Base-by-base conservation (phyloP, 192 early-diverging fungal genomes). In the Backusella macrospora region DNA sequence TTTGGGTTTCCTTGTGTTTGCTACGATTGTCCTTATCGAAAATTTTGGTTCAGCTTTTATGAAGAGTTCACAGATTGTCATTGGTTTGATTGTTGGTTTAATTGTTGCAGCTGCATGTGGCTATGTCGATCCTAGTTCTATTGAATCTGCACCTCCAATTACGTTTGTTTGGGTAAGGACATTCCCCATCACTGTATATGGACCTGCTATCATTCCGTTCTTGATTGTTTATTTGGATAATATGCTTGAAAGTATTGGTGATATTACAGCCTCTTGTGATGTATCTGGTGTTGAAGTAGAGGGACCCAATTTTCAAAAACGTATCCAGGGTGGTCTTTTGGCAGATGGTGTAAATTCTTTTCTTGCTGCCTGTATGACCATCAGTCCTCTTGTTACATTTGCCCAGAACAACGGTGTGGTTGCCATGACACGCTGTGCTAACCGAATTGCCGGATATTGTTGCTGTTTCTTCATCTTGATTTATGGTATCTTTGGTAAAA, bases 81-180 rank as follows among this genome's bases (percentile, higher is more conserved):
- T 87, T 76, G 86, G 83, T 13, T 62, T 87, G 13, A 55, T 84
- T 38, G 73, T 87, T 5, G 86, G 86, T 37, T 68, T 78, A 23
- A 72, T 85, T n/a, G 84, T 87, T 45, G 86, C 86, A 46, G 86
- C 79, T 43, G 86, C 81, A 15, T 81, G 82, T 43, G 86, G 86
- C 3, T 85, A 85, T 70, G 78, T 87, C 15, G 80, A 85, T 68
- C 37, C 62, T 5, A 76, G 73, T 13, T 62, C 78, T 10, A 73
- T 87, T 38, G 71, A 81, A 3, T 45, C 70, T 62, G 86, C 86
- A 1, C 86, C 86, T 1, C 66, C 73, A 2, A 70, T 87, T 34
- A 87, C 86, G 0, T 87, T 87, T 59, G 14, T 87, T n/a, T 87
- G 86, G 86, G 82, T 83, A 44, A 85, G 83, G 62, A 87, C 86